Evolutionary conservation across 2,329 filamentous ascomycete genomes (phyloP).

Genomic region (Cladosporium sp.): DNA sequence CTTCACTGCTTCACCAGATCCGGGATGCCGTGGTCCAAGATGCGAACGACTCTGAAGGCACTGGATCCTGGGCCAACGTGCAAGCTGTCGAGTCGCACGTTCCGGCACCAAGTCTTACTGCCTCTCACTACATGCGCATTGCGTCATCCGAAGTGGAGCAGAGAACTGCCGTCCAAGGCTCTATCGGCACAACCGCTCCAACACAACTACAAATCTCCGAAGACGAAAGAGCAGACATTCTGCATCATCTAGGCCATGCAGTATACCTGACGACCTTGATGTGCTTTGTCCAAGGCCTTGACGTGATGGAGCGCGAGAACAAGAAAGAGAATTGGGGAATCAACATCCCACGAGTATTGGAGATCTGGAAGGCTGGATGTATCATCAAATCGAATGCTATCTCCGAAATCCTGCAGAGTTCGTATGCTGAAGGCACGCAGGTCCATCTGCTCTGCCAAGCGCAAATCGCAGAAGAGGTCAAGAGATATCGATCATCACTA

Average conservation of each 20-base stretch:
- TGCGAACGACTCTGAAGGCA: constrained; percentile 54
- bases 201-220: constrained; percentile 19
- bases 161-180: constrained; percentile 23
- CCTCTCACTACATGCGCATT: constrained; percentile 51
- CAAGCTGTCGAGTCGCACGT: constrained; percentile 52
- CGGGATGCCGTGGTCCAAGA: constrained; percentile 59
- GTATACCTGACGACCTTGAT: constrained; percentile 51
- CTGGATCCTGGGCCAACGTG: constrained; percentile 52
- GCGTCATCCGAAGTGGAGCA: constrained; percentile 50
- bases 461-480: constrained; percentile 45
- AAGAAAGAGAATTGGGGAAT: constrained; percentile 50
- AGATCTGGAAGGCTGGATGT: constrained; percentile 57
- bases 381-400: constrained; percentile 57
- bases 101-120: constrained; percentile 48
- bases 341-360: constrained; percentile 35
- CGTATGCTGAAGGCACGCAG: constrained; percentile 19
- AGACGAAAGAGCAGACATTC: constrained; percentile 32
- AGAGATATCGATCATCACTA: constrained; percentile 33
- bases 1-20: constrained; percentile 48
- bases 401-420: constrained; percentile 44
- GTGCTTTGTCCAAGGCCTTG: constrained; percentile 55
- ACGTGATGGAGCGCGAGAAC: constrained; percentile 50
- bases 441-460: constrained; percentile 17
- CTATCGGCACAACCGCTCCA: constrained; percentile 39
- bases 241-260: constrained; percentile 47